A percentile compares a stretch with the other conserved stretches of the same genome.
phyloP scores from a whole-genome alignment of 2,329 filamentous ascomycete species.

The Aspergillus sp. region DNA sequence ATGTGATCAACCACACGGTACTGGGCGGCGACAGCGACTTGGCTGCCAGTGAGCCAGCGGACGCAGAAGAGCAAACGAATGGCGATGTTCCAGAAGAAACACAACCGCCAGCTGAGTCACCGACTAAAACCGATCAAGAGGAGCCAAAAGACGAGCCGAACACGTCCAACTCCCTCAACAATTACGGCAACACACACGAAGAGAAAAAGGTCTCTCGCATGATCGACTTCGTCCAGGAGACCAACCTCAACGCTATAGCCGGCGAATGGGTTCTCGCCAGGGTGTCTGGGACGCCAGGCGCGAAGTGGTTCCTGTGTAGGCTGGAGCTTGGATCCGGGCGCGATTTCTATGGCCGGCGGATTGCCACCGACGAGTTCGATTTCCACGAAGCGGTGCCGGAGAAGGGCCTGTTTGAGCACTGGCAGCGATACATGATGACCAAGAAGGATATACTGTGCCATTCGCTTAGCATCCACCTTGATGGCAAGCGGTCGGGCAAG shows the following conservation, averaged over 20 bases:
- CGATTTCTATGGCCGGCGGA: conserved; percentile 8
- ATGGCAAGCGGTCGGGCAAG: conserved; percentile 1
- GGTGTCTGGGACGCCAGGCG: conserved; percentile 7
- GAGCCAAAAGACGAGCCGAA: conserved; percentile 1
- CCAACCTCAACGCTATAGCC: conserved; percentile 7
- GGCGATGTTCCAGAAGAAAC: neutral
- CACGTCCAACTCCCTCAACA: neutral
- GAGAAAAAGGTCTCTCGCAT: conserved; percentile 7
- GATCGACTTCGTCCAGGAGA: conserved; percentile 9
- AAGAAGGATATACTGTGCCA: conserved; percentile 8
- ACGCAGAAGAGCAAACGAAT: neutral
- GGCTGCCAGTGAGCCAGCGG: neutral
- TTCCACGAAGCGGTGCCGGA: conserved; percentile 10
- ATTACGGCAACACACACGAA: neutral
- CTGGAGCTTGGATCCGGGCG: conserved; percentile 6
- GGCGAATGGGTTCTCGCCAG: conserved; percentile 11
- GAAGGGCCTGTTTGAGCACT: conserved; percentile 8
- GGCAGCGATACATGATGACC: conserved; percentile 7
- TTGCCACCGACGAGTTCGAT: conserved; percentile 8
- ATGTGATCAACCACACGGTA: conserved; percentile 2
- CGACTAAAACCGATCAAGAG: neutral
- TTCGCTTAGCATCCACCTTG: conserved; percentile 5
- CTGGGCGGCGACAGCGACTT: neutral
- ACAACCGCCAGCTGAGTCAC: neutral
- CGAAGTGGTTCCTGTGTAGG: conserved; percentile 10